A percentile compares a stretch with the other conserved stretches of the same genome.
phyloP scores from a whole-genome alignment of 1,284 basidiomycete genomes.

The Prillingera fragicola region DNA sequence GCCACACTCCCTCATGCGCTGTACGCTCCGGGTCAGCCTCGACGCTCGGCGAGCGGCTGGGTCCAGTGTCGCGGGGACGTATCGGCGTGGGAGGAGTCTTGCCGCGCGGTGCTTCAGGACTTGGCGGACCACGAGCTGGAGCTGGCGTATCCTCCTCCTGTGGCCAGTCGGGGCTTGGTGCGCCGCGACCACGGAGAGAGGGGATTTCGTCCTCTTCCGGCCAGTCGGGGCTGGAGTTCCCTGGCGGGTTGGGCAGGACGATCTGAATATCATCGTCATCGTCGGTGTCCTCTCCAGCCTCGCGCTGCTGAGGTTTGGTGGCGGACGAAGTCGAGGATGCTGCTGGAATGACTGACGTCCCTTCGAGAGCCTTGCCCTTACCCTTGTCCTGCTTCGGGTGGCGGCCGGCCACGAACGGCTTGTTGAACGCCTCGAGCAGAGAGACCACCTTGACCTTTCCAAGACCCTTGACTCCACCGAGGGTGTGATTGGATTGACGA shows the following conservation, averaged over 20 bases:
- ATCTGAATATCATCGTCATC: background rate
- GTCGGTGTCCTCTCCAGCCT: background rate
- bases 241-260: background rate
- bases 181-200: too few species aligned
- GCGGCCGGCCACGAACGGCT: constrained; percentile 49
- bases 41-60: constrained; percentile 10
- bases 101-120: background rate
- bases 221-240: background rate
- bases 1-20: constrained; percentile 7
- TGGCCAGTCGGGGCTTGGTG: background rate
- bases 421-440: constrained; percentile 52
- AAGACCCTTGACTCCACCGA: constrained; percentile 83
- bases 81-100: constrained; percentile 3
- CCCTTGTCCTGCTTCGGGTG: background rate
- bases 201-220: background rate
- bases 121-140: too few species aligned
- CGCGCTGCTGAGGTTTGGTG: background rate
- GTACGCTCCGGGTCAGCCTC: constrained; percentile 8
- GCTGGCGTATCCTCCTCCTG: background rate
- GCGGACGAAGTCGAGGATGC: background rate
- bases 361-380: background rate
- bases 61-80: constrained; percentile 2
- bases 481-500: constrained; percentile 63
- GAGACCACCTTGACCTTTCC: constrained; percentile 86
- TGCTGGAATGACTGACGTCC: background rate